phyloP scores from a whole-genome alignment of 2,329 filamentous ascomycete genomes.

The Stachybotrys elegans region DNA sequence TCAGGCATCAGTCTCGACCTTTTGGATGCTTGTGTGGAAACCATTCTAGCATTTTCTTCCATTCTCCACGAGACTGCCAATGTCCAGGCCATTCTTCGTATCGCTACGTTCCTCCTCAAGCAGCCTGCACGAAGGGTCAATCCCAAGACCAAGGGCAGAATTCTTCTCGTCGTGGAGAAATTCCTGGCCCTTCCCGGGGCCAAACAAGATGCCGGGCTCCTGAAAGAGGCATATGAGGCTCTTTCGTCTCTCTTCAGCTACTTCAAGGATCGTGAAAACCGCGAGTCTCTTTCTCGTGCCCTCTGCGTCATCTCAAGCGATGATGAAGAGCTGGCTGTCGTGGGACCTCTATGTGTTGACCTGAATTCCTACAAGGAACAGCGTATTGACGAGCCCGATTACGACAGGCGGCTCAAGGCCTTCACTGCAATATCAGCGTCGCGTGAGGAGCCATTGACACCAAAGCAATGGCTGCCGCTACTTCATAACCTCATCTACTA shows the following conservation, averaged over 20 bases:
- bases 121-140: conserved; percentile 82
- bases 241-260: conserved; percentile 82
- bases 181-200: conserved; percentile 64
- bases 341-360: conserved; percentile 67
- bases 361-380: conserved; percentile 73
- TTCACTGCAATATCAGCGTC: conserved; percentile 68
- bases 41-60: conserved; percentile 69
- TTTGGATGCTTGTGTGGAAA: conserved; percentile 72
- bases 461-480: conserved; percentile 79
- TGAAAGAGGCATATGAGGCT: conserved; percentile 64
- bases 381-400: conserved; percentile 81
- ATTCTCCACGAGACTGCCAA: conserved; percentile 64
- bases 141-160: conserved; percentile 73
- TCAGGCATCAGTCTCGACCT: conserved; percentile 63
- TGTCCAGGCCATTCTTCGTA: conserved; percentile 71
- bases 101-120: conserved; percentile 74
- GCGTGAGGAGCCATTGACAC: conserved; percentile 53
- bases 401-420: conserved; percentile 72
- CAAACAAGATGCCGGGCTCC: conserved; percentile 38
- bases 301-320: conserved; percentile 64
- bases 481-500: conserved; percentile 87
- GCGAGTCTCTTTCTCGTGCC: conserved; percentile 68
- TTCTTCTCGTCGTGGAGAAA: conserved; percentile 74
- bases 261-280: conserved; percentile 76
- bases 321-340: conserved; percentile 53